phyloP scores from a whole-genome alignment of 148 eudicot species.

The Rhododendron molle region DNA sequence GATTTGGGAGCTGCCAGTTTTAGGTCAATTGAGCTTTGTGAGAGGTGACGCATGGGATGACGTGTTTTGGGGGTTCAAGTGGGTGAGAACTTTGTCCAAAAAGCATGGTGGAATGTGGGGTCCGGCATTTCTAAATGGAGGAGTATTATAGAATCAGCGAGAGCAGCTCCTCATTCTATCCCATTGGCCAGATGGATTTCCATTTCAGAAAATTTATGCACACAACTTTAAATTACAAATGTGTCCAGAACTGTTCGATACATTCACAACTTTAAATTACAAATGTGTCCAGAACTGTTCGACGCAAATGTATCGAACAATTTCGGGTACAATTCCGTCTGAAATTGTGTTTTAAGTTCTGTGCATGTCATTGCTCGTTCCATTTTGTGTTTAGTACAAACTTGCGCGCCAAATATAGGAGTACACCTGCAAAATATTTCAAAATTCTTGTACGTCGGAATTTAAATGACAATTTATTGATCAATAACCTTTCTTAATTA shows the following conservation, averaged over 20 bases:
- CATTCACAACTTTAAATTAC: too few species aligned
- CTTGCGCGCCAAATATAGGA: not conserved
- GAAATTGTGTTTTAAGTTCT: too few species aligned
- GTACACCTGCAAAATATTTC: not conserved
- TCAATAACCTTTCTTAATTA: not conserved
- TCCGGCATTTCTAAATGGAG: not conserved
- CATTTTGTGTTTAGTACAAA: not conserved
- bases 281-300: too few species aligned
- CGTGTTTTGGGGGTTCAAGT: not conserved
- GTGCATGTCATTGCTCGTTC: not conserved
- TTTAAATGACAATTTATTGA: not conserved
- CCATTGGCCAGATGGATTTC: not conserved
- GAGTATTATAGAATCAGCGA: not conserved
- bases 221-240: too few species aligned
- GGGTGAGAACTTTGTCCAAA: not conserved
- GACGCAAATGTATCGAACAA: too few species aligned
- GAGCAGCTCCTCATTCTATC: not conserved
- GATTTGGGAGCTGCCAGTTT: slow-evolving; percentile 59
- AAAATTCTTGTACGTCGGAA: not conserved
- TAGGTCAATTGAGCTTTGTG: slow-evolving; percentile 63
- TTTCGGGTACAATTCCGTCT: too few species aligned
- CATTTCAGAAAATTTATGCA: not conserved
- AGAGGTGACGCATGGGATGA: slow-evolving; percentile 39
- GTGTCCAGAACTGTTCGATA: too few species aligned
- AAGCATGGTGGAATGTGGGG: not conserved